These are phyloP conservation scores for Rhodotorula taiwanensis DNA, from an alignment of 768 basidiomycete genomes.

Conservation along the genomic window DNA sequence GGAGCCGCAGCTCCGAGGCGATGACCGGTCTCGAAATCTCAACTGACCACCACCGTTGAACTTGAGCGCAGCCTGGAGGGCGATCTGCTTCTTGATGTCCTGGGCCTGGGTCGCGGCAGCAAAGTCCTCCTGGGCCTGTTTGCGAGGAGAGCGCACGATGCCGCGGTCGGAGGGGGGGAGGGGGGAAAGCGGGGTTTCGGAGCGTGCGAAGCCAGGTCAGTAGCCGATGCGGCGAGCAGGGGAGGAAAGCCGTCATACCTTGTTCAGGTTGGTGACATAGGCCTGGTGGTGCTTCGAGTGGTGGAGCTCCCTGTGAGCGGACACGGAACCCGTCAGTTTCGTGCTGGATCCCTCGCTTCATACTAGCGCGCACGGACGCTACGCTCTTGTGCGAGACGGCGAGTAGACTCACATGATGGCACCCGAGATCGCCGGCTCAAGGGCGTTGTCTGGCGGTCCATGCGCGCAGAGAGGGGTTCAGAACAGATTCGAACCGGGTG, in stretches of 20 bases:
- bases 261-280: slow-evolving; percentile 90
- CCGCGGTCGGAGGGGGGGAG: no score
- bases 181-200: not conserved
- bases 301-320: slow-evolving; percentile 24
- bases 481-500: no score
- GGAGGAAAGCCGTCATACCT: slow-evolving; percentile 2
- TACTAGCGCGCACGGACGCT: no score
- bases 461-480: no score
- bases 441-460: slow-evolving; percentile 67
- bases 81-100: slow-evolving; percentile 68
- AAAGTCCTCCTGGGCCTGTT: slow-evolving; percentile 69
- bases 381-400: not conserved
- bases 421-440: slow-evolving; percentile 84
- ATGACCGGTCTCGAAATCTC: slow-evolving; percentile 44
- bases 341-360: no score
- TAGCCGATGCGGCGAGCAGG: not conserved
- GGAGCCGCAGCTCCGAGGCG: no score
- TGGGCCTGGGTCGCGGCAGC: slow-evolving; percentile 50
- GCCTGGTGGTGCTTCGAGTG: slow-evolving; percentile 55
- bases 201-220: not conserved
- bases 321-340: not conserved
- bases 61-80: slow-evolving; percentile 82
- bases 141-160: not conserved
- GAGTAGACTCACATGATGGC: slow-evolving; percentile 63
- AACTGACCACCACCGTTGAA: slow-evolving; percentile 74